phyloP scores from a whole-genome alignment of 2,329 filamentous ascomycete genomes.

The Coniochaeta ligniaria region DNA sequence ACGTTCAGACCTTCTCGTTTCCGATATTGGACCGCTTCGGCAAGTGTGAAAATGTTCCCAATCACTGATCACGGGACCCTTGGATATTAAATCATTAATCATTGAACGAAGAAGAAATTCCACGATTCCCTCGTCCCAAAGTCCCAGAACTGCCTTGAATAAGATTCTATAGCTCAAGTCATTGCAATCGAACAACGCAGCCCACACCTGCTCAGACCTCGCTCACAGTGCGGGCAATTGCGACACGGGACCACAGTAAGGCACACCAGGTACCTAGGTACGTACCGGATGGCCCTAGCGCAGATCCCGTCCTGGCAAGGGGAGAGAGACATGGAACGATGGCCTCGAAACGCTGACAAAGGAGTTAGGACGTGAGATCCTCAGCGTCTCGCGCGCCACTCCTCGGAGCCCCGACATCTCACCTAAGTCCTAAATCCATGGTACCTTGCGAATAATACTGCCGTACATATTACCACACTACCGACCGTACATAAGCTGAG shows the following conservation, averaged over 20 bases:
- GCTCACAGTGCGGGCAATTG: neutral
- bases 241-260: neutral
- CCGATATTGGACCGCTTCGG: neutral
- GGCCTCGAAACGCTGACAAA: neutral
- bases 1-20: neutral
- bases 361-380: neutral
- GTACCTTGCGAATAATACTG: neutral
- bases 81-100: neutral
- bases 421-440: neutral
- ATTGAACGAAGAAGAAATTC: neutral
- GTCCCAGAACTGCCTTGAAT: neutral
- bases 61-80: neutral
- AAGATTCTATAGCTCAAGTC: neutral
- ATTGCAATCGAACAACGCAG: no score
- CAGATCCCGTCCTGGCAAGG: neutral
- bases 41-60: neutral
- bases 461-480: neutral
- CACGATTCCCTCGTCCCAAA: neutral
- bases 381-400: neutral
- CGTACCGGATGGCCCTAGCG: neutral
- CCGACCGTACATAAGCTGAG: conserved; percentile 1
- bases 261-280: neutral
- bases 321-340: neutral
- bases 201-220: no score
- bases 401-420: neutral